These are phyloP conservation scores for Colletotrichum magnum DNA, from an alignment of 2,329 filamentous ascomycete species.

Conservation along the genomic window DNA sequence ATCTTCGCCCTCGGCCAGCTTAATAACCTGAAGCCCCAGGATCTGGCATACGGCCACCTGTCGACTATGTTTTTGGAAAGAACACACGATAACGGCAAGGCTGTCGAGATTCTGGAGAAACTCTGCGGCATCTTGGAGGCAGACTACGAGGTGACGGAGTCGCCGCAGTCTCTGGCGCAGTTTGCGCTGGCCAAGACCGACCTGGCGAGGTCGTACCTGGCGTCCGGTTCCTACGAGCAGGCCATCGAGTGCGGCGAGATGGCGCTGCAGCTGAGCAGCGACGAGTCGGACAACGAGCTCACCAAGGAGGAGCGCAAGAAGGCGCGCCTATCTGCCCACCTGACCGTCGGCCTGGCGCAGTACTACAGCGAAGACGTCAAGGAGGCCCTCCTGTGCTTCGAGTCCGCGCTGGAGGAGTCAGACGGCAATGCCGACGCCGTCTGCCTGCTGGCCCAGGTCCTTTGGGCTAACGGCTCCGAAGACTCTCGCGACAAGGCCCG, in stretches of 20 bases:
- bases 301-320: conserved; percentile 75
- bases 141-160: conserved; percentile 89
- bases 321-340: conserved; percentile 84
- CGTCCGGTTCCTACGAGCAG: conserved; percentile 72
- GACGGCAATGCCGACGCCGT: conserved; percentile 84
- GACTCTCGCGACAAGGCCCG: conserved; percentile 82
- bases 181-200: conserved; percentile 91
- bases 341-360: conserved; percentile 87
- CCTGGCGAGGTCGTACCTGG: conserved; percentile 86
- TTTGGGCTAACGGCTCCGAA: conserved; percentile 90
- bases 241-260: conserved; percentile 86
- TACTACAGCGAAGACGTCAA: conserved; percentile 79
- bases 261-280: conserved; percentile 82
- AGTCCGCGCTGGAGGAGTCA: conserved; percentile 83
- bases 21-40: conserved; percentile 76
- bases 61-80: conserved; percentile 86
- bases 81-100: conserved; percentile 75
- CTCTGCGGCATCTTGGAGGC: conserved; percentile 81
- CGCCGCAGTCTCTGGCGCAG: conserved; percentile 76
- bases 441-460: conserved; percentile 88
- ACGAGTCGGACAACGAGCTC: conserved; percentile 77
- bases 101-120: conserved; percentile 74
- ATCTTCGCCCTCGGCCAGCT: conserved; percentile 91
- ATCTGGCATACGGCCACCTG: conserved; percentile 83
- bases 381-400: conserved; percentile 83